Percentiles rank a stretch among this genome's conserved stretches.
Evolutionary conservation across 2,329 filamentous ascomycete genomes (phyloP).

Genomic region (Monilinia fructigena): DNA sequence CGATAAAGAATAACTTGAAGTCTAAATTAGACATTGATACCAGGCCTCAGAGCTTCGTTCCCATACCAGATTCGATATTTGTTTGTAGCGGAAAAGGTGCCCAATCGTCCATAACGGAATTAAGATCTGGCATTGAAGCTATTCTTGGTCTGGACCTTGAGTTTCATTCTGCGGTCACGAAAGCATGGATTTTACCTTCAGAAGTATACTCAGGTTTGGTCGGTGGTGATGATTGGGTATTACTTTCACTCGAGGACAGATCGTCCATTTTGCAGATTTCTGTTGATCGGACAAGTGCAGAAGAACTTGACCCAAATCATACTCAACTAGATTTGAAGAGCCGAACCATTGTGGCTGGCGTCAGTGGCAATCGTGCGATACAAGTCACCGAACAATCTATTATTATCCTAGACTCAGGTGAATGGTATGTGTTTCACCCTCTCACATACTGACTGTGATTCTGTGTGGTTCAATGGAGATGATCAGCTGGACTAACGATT

Average conservation of each 20-base stretch:
- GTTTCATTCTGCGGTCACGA: conserved; percentile 49
- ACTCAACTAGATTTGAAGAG: conserved; percentile 53
- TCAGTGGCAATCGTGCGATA: conserved; percentile 43
- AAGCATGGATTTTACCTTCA: conserved; percentile 53
- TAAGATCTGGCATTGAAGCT: conserved; percentile 68
- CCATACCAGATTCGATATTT: conserved; percentile 58
- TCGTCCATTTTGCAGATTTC: conserved; percentile 47
- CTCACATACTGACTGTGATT: neutral
- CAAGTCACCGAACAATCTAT: conserved; percentile 54
- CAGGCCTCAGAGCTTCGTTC: conserved; percentile 32
- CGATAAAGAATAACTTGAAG: conserved; percentile 38
- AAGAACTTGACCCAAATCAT: conserved; percentile 44
- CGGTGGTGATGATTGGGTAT: conserved; percentile 31
- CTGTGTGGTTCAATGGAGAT: neutral
- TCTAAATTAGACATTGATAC: neutral
- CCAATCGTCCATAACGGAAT: conserved; percentile 64
- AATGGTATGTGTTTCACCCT: conserved; percentile 28
- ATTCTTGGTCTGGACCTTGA: conserved; percentile 60
- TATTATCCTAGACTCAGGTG: conserved; percentile 27
- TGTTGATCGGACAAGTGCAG: conserved; percentile 48
- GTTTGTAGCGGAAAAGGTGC: conserved; percentile 63
- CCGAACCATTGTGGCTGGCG: conserved; percentile 51
- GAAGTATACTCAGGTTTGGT: conserved; percentile 24
- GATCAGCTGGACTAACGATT: neutral
- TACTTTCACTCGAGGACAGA: conserved; percentile 36